Conservation (phyloP, 179 eudicot species). For the Camellia oleifera region DNA sequence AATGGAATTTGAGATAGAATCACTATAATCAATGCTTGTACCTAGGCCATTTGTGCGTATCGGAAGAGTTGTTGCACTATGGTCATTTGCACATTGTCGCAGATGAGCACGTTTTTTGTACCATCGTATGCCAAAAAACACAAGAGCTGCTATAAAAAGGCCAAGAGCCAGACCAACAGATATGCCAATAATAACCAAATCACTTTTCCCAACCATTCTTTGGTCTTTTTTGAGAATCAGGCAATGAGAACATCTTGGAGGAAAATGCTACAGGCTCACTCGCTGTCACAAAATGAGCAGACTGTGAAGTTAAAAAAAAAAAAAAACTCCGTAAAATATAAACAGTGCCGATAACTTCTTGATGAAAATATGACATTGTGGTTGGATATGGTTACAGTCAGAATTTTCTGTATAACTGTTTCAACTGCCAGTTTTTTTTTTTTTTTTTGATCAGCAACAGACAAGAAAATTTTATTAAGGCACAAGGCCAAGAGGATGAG, state of each 20-base stretch:
- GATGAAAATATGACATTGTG: constrained; percentile 1
- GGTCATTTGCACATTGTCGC: constrained; percentile 31
- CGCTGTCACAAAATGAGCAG: constrained; percentile 4
- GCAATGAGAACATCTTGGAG: constrained; percentile 56
- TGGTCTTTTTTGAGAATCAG: constrained; percentile 27
- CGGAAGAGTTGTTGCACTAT: constrained; percentile 38
- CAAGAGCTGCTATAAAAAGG: constrained; percentile 46
- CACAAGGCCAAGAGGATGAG: no score
- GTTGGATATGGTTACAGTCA: neutral
- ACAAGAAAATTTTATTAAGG: no score
- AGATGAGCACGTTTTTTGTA: constrained; percentile 52
- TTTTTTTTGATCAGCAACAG: no score
- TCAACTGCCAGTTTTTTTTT: neutral
- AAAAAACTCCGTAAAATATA: neutral
- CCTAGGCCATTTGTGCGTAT: constrained; percentile 56
- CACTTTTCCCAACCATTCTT: constrained; percentile 52
- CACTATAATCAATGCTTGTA: constrained; percentile 51
- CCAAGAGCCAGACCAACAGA: constrained; percentile 68
- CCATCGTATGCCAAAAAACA: constrained; percentile 58
- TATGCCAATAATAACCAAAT: constrained; percentile 64
- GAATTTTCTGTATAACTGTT: neutral
- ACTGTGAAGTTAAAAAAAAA: neutral
- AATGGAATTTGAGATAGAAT: constrained; percentile 47
- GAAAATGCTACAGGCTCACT: constrained; percentile 10
- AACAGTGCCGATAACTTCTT: neutral